Evolutionary conservation across 1,284 basidiomycete species (phyloP), one percentile per base, ranked within the genome.

Genomic region (Meripilus lineatus): DNA sequence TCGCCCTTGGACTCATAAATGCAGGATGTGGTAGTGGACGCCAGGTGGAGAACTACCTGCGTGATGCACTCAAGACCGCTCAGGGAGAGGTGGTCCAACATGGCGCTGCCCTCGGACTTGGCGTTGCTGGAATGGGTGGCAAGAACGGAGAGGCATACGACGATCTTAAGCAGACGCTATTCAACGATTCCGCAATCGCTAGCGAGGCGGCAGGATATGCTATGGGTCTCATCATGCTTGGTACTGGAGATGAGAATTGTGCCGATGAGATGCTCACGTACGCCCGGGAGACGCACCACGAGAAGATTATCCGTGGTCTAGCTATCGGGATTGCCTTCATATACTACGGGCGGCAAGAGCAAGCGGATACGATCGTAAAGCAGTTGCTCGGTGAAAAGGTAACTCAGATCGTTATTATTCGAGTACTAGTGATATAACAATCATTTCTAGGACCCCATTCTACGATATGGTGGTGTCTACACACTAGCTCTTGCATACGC

Each of bases 181-280:
- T 92, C 74, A 84, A 78, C 53, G 93, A 98, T 65, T 93, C 89
- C 15, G 94, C 94, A 20, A 83, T 96, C 17, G 91, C 93, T 15
- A 93, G 93, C 15, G 94, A 97, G 67, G 92, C 89, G 4, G 81
- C 92, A 24, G 94, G 94, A 15, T 95, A 91, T 65, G 89, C 91
- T 2, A 96, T 98, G 92, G 94, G 94, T 42, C 72, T 98, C 42
- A 79, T 96, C 59, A 96, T 96, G 93, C 77, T 98, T 13, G 94
- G 92, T 20, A 93, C 90, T 4, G 93, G 81, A 14, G 84, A 81
- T 43, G 71, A 74, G 35, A 84, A 80, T 32, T 81, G 83, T 39
- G 80, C 92, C 18, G 84, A 89, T 20, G 94, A 98, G 68, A 97
- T 96, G 93, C 70, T 96, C 44, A 77, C 84, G 36, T 98, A 97